Conservation (phyloP, 2,329 filamentous ascomycete genomes). For the Penicillium sp. region DNA sequence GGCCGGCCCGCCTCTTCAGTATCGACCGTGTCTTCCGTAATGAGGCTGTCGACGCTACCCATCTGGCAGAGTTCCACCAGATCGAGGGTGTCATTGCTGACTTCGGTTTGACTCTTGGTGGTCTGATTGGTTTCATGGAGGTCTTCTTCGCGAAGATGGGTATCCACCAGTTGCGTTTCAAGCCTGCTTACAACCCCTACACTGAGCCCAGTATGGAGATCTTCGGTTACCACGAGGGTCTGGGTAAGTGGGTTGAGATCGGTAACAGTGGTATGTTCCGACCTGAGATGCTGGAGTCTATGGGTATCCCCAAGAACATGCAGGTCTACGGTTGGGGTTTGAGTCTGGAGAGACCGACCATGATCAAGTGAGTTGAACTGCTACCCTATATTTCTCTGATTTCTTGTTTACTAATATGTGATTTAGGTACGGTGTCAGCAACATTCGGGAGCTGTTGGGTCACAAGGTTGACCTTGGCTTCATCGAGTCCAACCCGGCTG, state of each 20-base stretch:
- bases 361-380: slow-evolving; percentile 75
- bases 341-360: slow-evolving; percentile 88
- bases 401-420: neutral
- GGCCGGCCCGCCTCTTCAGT: slow-evolving; percentile 93
- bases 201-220: slow-evolving; percentile 98
- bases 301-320: slow-evolving; percentile 90
- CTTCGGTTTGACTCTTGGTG: slow-evolving; percentile 87
- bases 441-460: slow-evolving; percentile 87
- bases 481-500: slow-evolving; percentile 86
- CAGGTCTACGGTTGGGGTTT: slow-evolving; percentile 92
- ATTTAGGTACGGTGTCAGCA: slow-evolving; percentile 67
- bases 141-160: slow-evolving; percentile 97
- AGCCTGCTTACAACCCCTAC: slow-evolving; percentile 94
- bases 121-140: slow-evolving; percentile 90
- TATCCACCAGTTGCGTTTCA: slow-evolving; percentile 83
- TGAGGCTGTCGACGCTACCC: slow-evolving; percentile 94
- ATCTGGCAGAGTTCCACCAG: slow-evolving; percentile 97
- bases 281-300: slow-evolving; percentile 92
- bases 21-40: slow-evolving; percentile 99
- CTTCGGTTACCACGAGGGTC: slow-evolving; percentile 87
- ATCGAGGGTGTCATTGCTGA: slow-evolving; percentile 98
- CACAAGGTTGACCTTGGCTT: slow-evolving; percentile 95
- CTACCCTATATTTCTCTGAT: no score
- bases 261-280: slow-evolving; percentile 99
- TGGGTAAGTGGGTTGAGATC: slow-evolving; percentile 92